phyloP scores from a whole-genome alignment of 768 basidiomycete genomes.

The Gloeophyllum trabeum region DNA sequence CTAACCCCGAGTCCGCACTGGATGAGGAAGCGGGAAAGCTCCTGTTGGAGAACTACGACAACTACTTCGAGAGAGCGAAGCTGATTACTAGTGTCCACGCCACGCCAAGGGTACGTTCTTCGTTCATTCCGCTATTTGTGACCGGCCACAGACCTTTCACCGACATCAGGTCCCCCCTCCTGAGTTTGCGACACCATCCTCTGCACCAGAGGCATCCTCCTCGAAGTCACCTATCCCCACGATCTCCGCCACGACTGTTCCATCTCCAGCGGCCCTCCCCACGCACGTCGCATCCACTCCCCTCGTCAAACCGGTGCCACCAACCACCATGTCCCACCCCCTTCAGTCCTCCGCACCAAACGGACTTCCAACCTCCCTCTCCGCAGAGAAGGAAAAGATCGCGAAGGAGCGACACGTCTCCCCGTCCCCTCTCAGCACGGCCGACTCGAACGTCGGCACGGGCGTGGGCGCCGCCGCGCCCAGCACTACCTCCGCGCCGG shows the following conservation, averaged over 20 bases:
- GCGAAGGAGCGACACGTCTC: constrained; percentile 63
- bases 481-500: constrained; percentile 20
- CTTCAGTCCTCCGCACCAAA: constrained; percentile 27
- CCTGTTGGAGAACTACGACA: constrained; percentile 80
- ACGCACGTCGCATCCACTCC: constrained; percentile 19
- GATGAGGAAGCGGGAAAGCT: constrained; percentile 96
- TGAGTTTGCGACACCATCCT: constrained; percentile 50
- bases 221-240: constrained; percentile 11
- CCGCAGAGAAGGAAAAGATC: constrained; percentile 35
- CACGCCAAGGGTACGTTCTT: constrained; percentile 48
- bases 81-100: constrained; percentile 91
- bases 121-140: neutral
- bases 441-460: constrained; percentile 53
- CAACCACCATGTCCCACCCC: constrained; percentile 24
- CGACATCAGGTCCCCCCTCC: constrained; percentile 31
- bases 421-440: constrained; percentile 58
- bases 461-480: constrained; percentile 17
- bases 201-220: constrained; percentile 10
- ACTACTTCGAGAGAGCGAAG: constrained; percentile 76
- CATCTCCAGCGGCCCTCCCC: constrained; percentile 14
- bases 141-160: neutral
- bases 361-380: constrained; percentile 27
- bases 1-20: constrained; percentile 91
- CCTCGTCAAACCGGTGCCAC: constrained; percentile 13
- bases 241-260: constrained; percentile 18